These are phyloP conservation scores for Pseudogymnoascus sp. DNA, from an alignment of 2,329 filamentous ascomycete genomes.

Conservation along the genomic window DNA sequence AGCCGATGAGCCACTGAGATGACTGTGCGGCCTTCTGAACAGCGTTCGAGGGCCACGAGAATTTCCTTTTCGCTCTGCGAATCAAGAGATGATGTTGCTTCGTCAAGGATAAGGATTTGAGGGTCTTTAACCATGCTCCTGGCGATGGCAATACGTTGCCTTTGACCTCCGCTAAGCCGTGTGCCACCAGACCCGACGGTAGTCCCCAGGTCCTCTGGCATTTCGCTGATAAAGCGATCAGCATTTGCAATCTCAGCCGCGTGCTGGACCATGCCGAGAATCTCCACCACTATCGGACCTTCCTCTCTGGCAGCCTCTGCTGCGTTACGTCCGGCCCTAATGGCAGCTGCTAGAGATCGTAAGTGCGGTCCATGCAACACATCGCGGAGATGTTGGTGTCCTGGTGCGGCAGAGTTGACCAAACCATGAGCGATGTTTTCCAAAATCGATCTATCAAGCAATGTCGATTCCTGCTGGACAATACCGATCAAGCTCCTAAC, in stretches of 20 bases:
- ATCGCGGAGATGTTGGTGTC: conserved; percentile 26
- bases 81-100: conserved; percentile 90
- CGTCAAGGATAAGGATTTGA: conserved; percentile 89
- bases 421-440: conserved; percentile 43
- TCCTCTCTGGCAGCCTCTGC: neutral
- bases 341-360: conserved; percentile 1
- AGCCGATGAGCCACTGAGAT: conserved; percentile 89
- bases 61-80: conserved; percentile 91
- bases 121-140: conserved; percentile 53
- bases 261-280: neutral
- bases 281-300: neutral
- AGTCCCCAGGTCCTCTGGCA: conserved; percentile 62
- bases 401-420: conserved; percentile 30
- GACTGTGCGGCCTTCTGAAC: conserved; percentile 73
- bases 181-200: conserved; percentile 66
- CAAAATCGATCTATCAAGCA: conserved; percentile 36
- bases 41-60: conserved; percentile 54
- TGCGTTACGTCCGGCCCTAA: neutral
- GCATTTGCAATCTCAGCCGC: conserved; percentile 30
- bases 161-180: conserved; percentile 68
- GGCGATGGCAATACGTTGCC: conserved; percentile 69
- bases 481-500: conserved; percentile 20
- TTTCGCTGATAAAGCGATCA: conserved; percentile 55
- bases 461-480: conserved; percentile 22
- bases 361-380: neutral